Conservation (phyloP, 2,329 filamentous ascomycete genomes). For the Aspergillus sp. region DNA sequence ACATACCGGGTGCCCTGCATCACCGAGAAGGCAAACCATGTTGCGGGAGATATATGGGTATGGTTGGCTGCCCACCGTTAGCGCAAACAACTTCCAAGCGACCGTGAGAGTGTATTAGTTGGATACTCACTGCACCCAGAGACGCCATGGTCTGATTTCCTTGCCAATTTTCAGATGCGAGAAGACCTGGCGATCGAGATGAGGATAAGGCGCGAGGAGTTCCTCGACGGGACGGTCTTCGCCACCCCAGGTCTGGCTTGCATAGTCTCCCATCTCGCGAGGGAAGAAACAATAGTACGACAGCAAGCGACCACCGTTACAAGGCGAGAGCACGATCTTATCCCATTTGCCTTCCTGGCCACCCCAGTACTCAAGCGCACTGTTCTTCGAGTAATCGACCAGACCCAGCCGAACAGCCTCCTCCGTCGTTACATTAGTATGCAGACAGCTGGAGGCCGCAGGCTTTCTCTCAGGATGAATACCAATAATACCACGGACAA, state of each 20-base stretch:
- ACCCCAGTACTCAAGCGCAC: slow-evolving; percentile 70
- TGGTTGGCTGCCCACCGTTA: slow-evolving; percentile 42
- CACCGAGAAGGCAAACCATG: slow-evolving; percentile 61
- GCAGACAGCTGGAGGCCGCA: slow-evolving; percentile 62
- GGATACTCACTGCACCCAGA: slow-evolving; percentile 57
- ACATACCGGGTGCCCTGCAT: slow-evolving; percentile 64
- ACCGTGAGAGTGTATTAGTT: neutral
- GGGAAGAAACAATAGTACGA: slow-evolving; percentile 74
- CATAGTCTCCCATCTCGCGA: slow-evolving; percentile 60
- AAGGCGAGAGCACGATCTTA: slow-evolving; percentile 71
- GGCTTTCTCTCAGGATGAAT: slow-evolving; percentile 61
- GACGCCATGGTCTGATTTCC: slow-evolving; percentile 65
- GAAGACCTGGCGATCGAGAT: slow-evolving; percentile 60
- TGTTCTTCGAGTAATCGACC: slow-evolving; percentile 62
- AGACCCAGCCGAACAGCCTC: slow-evolving; percentile 62
- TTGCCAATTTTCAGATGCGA: slow-evolving; percentile 60
- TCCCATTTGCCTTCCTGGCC: slow-evolving; percentile 62
- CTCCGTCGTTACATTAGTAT: slow-evolving; percentile 64
- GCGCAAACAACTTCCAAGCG: neutral
- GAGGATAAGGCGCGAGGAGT: slow-evolving; percentile 61
- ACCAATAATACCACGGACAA: slow-evolving; percentile 64
- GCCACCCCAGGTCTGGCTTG: slow-evolving; percentile 61
- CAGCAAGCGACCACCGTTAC: slow-evolving; percentile 64
- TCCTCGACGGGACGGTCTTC: slow-evolving; percentile 58
- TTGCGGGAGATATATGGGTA: slow-evolving; percentile 60